Conservation (phyloP, 2,329 filamentous ascomycete genomes). For the Hypoxylon sp. region DNA sequence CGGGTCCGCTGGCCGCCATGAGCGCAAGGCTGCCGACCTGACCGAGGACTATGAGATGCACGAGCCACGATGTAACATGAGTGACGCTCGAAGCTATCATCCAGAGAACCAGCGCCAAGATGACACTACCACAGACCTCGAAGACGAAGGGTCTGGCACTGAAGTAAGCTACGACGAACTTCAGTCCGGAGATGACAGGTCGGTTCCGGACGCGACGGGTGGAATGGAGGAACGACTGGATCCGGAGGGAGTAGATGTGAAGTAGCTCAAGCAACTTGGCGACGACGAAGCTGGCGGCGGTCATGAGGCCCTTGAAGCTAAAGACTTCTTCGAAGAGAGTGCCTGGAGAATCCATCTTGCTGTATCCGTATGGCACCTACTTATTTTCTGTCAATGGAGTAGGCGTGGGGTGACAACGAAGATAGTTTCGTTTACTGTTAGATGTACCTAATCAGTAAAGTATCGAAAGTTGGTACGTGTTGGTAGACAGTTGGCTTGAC, state of each 20-base stretch:
- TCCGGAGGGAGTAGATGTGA: not conserved
- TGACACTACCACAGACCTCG: not conserved
- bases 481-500: not conserved
- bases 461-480: not conserved
- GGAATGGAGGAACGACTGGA: not conserved
- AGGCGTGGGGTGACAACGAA: not conserved
- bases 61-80: not conserved
- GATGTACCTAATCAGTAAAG: not conserved
- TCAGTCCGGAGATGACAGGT: not conserved
- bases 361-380: not conserved
- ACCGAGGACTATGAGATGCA: not conserved
- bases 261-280: not conserved
- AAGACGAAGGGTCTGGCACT: not conserved
- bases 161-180: not conserved
- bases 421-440: not conserved
- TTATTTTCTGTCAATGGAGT: not conserved
- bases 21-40: not conserved
- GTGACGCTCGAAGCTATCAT: not conserved
- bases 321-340: not conserved
- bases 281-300: not conserved
- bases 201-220: not conserved
- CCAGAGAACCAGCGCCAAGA: not conserved
- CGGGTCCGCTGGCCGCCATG: not conserved
- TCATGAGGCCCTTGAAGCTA: no score
- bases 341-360: not conserved